Conservation (phyloP, 306 rosid genomes). For the Vigna nakashimae region DNA sequence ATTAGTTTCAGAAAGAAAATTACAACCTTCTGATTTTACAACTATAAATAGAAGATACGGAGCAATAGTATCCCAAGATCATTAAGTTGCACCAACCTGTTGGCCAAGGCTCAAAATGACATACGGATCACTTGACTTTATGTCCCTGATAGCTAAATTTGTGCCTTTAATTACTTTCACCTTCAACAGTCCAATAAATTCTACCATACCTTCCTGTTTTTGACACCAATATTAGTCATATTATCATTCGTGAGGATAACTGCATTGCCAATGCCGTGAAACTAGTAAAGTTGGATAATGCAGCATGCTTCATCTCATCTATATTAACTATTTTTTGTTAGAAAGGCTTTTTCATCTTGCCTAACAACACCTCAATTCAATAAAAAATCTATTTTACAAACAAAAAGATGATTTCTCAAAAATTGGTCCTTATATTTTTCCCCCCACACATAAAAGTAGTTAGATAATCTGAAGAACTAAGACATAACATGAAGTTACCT, state of each 20-base stretch:
- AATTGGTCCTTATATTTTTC: slow-evolving; percentile 36
- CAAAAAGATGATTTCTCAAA: slow-evolving; percentile 23
- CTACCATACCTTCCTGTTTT: slow-evolving; percentile 91
- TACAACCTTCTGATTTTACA: slow-evolving; percentile 21
- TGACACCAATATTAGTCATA: slow-evolving; percentile 54
- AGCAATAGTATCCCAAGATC: slow-evolving; percentile 35
- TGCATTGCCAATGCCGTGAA: slow-evolving; percentile 36
- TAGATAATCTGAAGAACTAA: slow-evolving; percentile 41
- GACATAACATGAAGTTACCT: slow-evolving; percentile 55
- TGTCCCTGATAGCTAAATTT: slow-evolving; percentile 91
- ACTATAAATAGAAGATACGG: slow-evolving; percentile 27
- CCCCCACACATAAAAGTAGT: slow-evolving; percentile 31
- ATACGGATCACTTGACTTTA: slow-evolving; percentile 97
- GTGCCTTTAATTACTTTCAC: slow-evolving; percentile 89
- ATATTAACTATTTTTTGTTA: slow-evolving; percentile 33
- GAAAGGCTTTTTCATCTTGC: slow-evolving; percentile 24
- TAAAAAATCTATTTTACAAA: slow-evolving; percentile 26
- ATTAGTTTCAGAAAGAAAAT: slow-evolving; percentile 45
- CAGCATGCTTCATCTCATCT: slow-evolving; percentile 40
- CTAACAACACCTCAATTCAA: slow-evolving; percentile 29
- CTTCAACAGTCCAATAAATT: slow-evolving; percentile 90
- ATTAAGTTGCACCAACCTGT: slow-evolving; percentile 66
- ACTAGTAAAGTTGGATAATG: slow-evolving; percentile 40
- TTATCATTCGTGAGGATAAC: slow-evolving; percentile 26
- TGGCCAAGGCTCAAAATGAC: slow-evolving; percentile 85